phyloP scores from a whole-genome alignment of 495 filamentous ascomycete genomes.

The Daldinia childiae region DNA sequence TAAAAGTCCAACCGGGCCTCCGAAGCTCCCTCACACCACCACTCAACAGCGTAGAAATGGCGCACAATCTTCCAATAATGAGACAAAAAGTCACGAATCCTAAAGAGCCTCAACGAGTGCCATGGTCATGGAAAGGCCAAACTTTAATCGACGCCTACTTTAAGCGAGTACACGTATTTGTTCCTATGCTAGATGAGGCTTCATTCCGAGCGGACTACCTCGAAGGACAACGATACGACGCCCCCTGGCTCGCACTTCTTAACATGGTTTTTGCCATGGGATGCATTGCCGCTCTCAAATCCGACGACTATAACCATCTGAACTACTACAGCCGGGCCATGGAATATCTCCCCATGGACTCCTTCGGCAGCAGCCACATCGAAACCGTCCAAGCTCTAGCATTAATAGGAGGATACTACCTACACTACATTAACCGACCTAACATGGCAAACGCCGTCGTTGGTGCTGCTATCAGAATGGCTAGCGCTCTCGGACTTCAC shows the following conservation, averaged over 20 bases:
- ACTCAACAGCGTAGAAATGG: slow-evolving; percentile 58
- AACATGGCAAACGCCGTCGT: slow-evolving; percentile 76
- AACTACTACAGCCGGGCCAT: slow-evolving; percentile 77
- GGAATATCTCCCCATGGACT: slow-evolving; percentile 72
- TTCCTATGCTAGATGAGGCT: slow-evolving; percentile 80
- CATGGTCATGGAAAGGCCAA: slow-evolving; percentile 68
- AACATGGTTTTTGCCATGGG: slow-evolving; percentile 87
- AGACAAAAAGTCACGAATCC: slow-evolving; percentile 54
- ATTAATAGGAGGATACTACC: slow-evolving; percentile 78
- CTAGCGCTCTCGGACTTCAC: slow-evolving; percentile 76
- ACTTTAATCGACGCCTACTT: slow-evolving; percentile 81
- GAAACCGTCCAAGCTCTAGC: slow-evolving; percentile 76
- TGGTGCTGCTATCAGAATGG: slow-evolving; percentile 76
- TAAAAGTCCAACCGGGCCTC: slow-evolving; percentile 74
- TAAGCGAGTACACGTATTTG: slow-evolving; percentile 75
- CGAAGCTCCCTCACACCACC: slow-evolving; percentile 65
- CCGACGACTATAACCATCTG: slow-evolving; percentile 75
- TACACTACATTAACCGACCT: slow-evolving; percentile 81
- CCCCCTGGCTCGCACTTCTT: slow-evolving; percentile 77
- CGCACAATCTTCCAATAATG: slow-evolving; percentile 59
- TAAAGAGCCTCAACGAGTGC: slow-evolving; percentile 63
- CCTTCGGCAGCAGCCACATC: slow-evolving; percentile 73
- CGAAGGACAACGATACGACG: slow-evolving; percentile 71
- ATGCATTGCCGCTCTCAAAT: slow-evolving; percentile 73
- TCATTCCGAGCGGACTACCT: slow-evolving; percentile 77